These are phyloP conservation scores for Xylaria intraflava DNA, from an alignment of 495 filamentous ascomycete genomes.

Conservation along the genomic window DNA sequence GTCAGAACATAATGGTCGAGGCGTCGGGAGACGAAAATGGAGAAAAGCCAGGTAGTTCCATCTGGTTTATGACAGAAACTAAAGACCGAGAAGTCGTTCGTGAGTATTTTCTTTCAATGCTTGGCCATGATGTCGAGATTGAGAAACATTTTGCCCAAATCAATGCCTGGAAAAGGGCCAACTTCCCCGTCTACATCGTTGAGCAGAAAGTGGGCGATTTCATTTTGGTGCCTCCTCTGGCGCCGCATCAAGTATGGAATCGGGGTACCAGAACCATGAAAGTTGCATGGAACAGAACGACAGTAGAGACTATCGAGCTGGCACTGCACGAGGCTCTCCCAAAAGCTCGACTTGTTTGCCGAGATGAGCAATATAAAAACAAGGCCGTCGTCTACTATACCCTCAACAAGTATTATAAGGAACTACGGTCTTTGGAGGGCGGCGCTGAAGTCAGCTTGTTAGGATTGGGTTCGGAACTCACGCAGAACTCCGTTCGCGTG, in stretches of 20 bases:
- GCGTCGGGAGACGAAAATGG: conserved; percentile 64
- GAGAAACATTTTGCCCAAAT: conserved; percentile 94
- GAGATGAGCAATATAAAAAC: conserved; percentile 99
- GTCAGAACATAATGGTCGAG: conserved; percentile 97
- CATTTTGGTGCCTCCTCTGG: conserved; percentile 88
- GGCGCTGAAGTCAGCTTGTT: conserved; percentile 34
- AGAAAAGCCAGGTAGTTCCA: conserved; percentile 75
- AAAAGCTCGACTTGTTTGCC: conserved; percentile 82
- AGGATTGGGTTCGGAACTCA: conserved; percentile 38
- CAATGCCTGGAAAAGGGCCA: conserved; percentile 85
- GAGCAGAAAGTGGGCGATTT: conserved; percentile 92
- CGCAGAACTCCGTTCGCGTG: conserved; percentile 50
- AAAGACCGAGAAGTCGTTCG: conserved; percentile 80
- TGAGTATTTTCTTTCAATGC: conserved; percentile 83
- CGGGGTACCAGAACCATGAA: conserved; percentile 92
- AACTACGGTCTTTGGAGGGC: conserved; percentile 51
- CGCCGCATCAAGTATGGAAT: conserved; percentile 99
- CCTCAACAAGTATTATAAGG: conserved; percentile 64
- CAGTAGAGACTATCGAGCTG: conserved; percentile 78
- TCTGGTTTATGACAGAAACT: conserved; percentile 97
- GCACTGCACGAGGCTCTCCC: conserved; percentile 81
- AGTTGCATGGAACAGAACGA: conserved; percentile 96
- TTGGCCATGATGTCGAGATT: conserved; percentile 93
- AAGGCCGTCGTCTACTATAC: conserved; percentile 90
- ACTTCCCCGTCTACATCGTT: conserved; percentile 85